Percentiles rank a stretch among this genome's conserved stretches.
Evolutionary conservation across 2,329 filamentous ascomycete species (phyloP).

Genomic region (Xylariomycetidae sp.): DNA sequence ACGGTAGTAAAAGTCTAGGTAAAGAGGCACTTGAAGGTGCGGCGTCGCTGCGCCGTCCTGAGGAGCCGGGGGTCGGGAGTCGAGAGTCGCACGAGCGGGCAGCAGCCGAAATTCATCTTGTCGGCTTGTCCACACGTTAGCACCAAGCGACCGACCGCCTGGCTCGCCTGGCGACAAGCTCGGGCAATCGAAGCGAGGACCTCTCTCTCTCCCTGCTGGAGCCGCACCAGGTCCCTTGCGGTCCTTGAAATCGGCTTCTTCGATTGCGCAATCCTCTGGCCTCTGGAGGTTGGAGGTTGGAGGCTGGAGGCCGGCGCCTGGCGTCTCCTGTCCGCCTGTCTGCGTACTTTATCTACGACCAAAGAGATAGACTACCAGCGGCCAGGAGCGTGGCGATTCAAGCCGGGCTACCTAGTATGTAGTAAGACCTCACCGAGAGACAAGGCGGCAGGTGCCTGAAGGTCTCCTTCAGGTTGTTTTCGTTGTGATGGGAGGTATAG

Average conservation of each 20-base stretch:
- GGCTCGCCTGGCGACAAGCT: neutral
- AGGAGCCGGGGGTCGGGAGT: no score
- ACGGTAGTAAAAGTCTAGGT: no score
- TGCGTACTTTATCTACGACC: no score
- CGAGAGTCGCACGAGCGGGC: neutral
- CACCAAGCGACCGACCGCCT: neutral
- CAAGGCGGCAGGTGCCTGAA: slow-evolving; percentile 3
- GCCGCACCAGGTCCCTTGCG: slow-evolving; percentile 1
- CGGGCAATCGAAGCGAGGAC: slow-evolving; percentile 8
- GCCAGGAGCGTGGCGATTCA: neutral
- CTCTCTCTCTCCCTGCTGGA: neutral
- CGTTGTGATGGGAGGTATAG: no score
- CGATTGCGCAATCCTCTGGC: neutral
- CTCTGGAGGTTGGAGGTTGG: no score
- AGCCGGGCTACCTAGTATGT: neutral
- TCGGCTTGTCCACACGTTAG: neutral
- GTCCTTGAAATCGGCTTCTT: neutral
- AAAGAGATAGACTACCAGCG: neutral
- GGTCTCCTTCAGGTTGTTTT: neutral
- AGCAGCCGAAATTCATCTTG: neutral
- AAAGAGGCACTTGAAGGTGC: no score
- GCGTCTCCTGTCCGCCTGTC: no score
- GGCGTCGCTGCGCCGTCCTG: no score
- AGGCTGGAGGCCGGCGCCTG: no score
- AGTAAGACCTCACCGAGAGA: slow-evolving; percentile 3